phyloP scores from a whole-genome alignment of 495 filamentous ascomycete species.

The Aspergillus biplanus region DNA sequence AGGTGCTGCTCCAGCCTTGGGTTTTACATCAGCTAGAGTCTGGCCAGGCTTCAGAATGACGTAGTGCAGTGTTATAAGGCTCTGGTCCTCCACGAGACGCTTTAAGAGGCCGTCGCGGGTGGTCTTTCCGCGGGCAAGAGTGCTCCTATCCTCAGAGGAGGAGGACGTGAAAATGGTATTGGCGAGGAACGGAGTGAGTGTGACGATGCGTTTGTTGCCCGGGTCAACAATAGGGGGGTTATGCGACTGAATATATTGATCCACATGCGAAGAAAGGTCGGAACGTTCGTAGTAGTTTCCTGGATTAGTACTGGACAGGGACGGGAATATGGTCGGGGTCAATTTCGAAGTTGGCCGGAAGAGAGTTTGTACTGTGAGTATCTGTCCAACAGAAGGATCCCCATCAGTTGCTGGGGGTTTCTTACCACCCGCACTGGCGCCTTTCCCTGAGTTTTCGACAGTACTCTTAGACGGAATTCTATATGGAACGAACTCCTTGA shows the following conservation, averaged over 20 bases:
- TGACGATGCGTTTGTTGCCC: slow-evolving; percentile 67
- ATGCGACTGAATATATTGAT: slow-evolving; percentile 54
- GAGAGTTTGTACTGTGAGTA: slow-evolving; percentile 55
- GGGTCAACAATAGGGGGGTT: slow-evolving; percentile 56
- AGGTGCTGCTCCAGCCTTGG: slow-evolving; percentile 63
- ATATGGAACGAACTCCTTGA: slow-evolving; percentile 66
- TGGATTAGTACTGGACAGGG: slow-evolving; percentile 43
- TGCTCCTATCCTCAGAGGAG: slow-evolving; percentile 57
- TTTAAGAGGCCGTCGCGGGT: slow-evolving; percentile 67
- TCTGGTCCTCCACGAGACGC: slow-evolving; percentile 55
- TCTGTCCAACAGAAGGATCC: slow-evolving; percentile 60
- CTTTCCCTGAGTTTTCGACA: slow-evolving; percentile 39
- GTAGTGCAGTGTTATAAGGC: slow-evolving; percentile 54
- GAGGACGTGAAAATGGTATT: slow-evolving; percentile 60
- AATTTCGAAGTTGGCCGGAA: slow-evolving; percentile 62
- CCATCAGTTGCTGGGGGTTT: slow-evolving; percentile 42
- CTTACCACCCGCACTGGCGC: slow-evolving; percentile 38
- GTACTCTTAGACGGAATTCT: slow-evolving; percentile 53
- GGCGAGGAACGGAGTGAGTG: slow-evolving; percentile 64
- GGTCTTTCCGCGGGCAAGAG: slow-evolving; percentile 59
- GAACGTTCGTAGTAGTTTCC: slow-evolving; percentile 58
- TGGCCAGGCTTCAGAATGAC: slow-evolving; percentile 59
- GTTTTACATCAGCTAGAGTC: slow-evolving; percentile 57
- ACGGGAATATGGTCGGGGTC: slow-evolving; percentile 55
- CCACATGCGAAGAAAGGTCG: slow-evolving; percentile 44